Percentiles rank a stretch among this genome's conserved stretches.
These are phyloP conservation scores for Pulveroboletus sp. DNA, from an alignment of 768 basidiomycete species.

Conservation along the genomic window DNA sequence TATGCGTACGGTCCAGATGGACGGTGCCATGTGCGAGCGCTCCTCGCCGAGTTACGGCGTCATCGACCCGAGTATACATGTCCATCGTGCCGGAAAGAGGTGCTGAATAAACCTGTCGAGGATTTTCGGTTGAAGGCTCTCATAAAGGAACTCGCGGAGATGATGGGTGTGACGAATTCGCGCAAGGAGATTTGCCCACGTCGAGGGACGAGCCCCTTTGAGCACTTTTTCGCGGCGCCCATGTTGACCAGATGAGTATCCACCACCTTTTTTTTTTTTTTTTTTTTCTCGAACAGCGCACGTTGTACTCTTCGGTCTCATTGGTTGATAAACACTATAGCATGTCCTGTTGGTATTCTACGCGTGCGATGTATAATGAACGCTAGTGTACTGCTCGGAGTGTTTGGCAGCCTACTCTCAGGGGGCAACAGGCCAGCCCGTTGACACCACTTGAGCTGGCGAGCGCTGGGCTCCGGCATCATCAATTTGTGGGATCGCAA, in stretches of 20 bases:
- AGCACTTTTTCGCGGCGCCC: constrained; percentile 39
- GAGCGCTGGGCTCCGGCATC: no score
- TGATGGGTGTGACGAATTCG: constrained; percentile 46
- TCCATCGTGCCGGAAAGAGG: constrained; percentile 56
- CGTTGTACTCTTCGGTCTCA: background rate
- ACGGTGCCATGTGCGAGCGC: constrained; percentile 13
- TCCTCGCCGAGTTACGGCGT: constrained; percentile 23
- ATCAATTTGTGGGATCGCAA: no score
- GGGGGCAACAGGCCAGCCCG: no score
- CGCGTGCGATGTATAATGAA: background rate
- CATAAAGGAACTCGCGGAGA: constrained; percentile 44
- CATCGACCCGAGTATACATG: constrained; percentile 56
- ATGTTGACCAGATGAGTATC: background rate
- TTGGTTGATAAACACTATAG: background rate
- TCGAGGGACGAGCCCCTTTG: constrained; percentile 35
- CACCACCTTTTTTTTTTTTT: background rate
- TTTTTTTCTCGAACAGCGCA: background rate
- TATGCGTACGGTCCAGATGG: constrained; percentile 14
- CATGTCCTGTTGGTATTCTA: background rate
- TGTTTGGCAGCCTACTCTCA: background rate
- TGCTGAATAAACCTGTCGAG: constrained; percentile 50
- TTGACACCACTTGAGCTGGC: no score
- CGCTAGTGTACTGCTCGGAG: background rate
- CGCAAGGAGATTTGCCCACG: background rate
- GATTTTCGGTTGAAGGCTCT: constrained; percentile 58